Evolutionary conservation across 1,284 basidiomycete species (phyloP).

Genomic region (Melampsora larici-populina): DNA sequence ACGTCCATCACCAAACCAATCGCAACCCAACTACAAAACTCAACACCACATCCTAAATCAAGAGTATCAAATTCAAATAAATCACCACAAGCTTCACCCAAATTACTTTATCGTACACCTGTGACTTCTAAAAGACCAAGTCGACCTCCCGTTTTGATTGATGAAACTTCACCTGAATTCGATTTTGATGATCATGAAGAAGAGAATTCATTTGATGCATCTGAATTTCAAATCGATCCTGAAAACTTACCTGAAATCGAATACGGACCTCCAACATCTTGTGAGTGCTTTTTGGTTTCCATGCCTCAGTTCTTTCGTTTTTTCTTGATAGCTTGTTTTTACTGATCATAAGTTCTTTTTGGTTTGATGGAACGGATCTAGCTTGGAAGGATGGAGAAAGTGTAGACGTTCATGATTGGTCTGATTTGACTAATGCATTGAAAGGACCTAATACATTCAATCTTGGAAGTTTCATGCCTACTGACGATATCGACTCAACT

Average conservation of each 20-base stretch:
- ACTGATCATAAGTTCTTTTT: neutral
- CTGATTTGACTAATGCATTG: neutral
- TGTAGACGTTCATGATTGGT: neutral
- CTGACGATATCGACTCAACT: neutral
- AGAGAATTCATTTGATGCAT: neutral
- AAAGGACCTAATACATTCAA: neutral
- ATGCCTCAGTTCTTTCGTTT: no score
- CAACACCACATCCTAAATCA: no score
- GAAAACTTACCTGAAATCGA: neutral
- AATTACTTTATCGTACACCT: neutral
- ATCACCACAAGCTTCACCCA: no score
- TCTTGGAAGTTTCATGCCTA: neutral
- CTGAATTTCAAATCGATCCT: neutral
- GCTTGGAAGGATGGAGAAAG: neutral
- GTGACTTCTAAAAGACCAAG: constrained; percentile 2
- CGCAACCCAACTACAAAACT: neutral
- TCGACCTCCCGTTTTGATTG: neutral
- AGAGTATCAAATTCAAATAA: no score
- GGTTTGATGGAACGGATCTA: neutral
- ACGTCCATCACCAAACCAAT: neutral
- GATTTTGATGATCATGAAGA: neutral
- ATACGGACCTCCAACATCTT: constrained; percentile 1
- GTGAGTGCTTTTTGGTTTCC: neutral
- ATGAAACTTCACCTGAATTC: neutral
- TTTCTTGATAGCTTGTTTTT: neutral